These are phyloP conservation scores for Melocanna baccifera DNA, from an alignment of 176 grass and related monocot species.

Conservation along the genomic window DNA sequence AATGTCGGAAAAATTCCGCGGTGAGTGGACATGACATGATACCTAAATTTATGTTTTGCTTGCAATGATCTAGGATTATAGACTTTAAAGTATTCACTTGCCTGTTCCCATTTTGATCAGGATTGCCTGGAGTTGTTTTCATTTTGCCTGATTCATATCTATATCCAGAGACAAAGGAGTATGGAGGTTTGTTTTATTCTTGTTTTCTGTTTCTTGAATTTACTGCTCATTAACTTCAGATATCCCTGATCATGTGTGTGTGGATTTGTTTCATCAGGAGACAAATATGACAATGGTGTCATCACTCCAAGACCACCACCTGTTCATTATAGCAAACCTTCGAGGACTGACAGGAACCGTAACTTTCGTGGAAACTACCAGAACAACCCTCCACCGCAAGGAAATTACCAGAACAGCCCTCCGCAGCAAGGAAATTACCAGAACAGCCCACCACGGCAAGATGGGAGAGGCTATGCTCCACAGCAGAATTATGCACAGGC, in stretches of 20 bases:
- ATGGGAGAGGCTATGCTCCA: constrained; percentile 48
- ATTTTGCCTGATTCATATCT: constrained; percentile 92
- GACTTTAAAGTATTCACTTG: neutral
- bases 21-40: constrained; percentile 32
- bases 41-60: neutral
- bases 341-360: constrained; percentile 54
- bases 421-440: constrained; percentile 42
- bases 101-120: constrained; percentile 47
- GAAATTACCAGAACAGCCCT: constrained; percentile 47
- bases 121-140: constrained; percentile 94
- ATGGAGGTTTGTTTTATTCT: constrained; percentile 68
- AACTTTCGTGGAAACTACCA: constrained; percentile 50
- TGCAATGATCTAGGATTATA: neutral
- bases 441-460: constrained; percentile 42
- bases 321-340: constrained; percentile 62
- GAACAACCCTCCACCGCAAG: constrained; percentile 36
- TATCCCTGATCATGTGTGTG: neutral
- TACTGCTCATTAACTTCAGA: neutral
- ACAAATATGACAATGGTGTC: constrained; percentile 86
- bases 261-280: constrained; percentile 55
- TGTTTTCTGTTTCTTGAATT: neutral
- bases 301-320: constrained; percentile 84
- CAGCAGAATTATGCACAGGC: constrained; percentile 46
- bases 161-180: constrained; percentile 90
- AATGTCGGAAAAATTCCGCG: constrained; percentile 90